Conservation (phyloP, 2,329 filamentous ascomycete species). For the Penicillium sp. region DNA sequence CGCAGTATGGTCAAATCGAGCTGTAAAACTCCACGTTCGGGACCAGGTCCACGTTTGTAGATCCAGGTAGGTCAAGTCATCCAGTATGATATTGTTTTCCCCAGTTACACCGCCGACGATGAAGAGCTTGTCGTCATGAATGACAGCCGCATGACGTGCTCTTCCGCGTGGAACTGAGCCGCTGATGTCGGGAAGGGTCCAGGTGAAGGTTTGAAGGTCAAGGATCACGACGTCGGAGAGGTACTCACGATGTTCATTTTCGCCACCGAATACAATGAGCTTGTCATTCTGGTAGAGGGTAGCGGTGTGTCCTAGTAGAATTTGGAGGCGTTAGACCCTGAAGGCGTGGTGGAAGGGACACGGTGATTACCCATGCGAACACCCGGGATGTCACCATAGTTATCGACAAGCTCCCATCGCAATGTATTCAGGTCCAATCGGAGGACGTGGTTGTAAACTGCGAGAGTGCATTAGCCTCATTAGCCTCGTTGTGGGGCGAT, state of each 20-base stretch:
- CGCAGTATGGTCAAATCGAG: slow-evolving; percentile 89
- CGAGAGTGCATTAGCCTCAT: slow-evolving; percentile 1
- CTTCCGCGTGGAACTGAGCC: slow-evolving; percentile 84
- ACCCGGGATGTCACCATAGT: slow-evolving; percentile 96
- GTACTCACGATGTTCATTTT: slow-evolving; percentile 95
- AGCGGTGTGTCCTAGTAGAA: slow-evolving; percentile 74
- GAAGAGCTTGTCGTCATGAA: slow-evolving; percentile 95
- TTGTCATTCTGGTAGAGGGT: slow-evolving; percentile 92
- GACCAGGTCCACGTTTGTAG: slow-evolving; percentile 98
- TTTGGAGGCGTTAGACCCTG: not conserved
- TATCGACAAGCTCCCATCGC: slow-evolving; percentile 94
- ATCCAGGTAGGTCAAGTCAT: slow-evolving; percentile 95
- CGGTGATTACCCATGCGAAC: slow-evolving; percentile 80
- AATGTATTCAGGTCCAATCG: slow-evolving; percentile 80
- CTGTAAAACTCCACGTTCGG: slow-evolving; percentile 89
- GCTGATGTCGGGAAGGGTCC: slow-evolving; percentile 85
- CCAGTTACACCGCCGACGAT: slow-evolving; percentile 94
- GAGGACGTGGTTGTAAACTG: slow-evolving; percentile 94
- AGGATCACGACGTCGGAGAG: slow-evolving; percentile 95
- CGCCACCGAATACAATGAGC: slow-evolving; percentile 93
- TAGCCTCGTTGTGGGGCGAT: slow-evolving; percentile 1
- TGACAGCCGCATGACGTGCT: slow-evolving; percentile 86
- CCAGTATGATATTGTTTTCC: slow-evolving; percentile 84
- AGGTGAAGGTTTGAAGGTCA: slow-evolving; percentile 88
- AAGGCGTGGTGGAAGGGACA: not conserved